Conservation (phyloP, 768 basidiomycete genomes). For the Coprinopsis marcescibilis region DNA sequence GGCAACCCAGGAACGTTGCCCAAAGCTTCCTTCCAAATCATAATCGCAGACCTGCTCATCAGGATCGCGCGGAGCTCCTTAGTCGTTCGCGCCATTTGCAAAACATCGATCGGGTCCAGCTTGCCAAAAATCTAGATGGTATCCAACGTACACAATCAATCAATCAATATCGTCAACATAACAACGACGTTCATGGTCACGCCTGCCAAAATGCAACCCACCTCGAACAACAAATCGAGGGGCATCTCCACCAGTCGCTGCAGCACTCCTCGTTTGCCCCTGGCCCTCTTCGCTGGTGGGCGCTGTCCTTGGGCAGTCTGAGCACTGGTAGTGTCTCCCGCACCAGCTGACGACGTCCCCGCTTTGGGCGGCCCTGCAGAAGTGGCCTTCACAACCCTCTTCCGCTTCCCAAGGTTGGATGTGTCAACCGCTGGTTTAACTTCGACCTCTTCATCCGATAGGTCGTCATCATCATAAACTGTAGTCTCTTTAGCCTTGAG, state of each 20-base stretch:
- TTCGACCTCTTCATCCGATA: background rate
- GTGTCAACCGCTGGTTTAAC: background rate
- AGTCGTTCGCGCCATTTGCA: slow-evolving; percentile 33
- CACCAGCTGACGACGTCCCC: background rate
- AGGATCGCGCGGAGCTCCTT: slow-evolving; percentile 25
- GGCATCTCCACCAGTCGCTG: background rate
- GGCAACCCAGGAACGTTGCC: slow-evolving; percentile 1
- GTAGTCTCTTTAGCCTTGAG: background rate
- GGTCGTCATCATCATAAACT: background rate
- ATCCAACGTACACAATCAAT: background rate
- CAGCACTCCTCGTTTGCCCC: background rate
- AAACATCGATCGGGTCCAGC: slow-evolving; percentile 29
- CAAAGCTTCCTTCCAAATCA: slow-evolving; percentile 4
- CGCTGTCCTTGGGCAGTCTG: background rate
- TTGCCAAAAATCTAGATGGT: slow-evolving; percentile 28
- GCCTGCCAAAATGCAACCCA: background rate
- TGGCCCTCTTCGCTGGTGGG: background rate
- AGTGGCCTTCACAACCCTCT: background rate
- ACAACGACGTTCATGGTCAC: no score
- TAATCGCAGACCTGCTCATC: slow-evolving; percentile 11
- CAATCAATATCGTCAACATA: no score
- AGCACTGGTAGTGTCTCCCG: no score
- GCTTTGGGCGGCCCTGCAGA: background rate
- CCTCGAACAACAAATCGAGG: background rate
- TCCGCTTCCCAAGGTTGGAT: background rate